Base-by-base conservation (phyloP, 2,329 filamentous ascomycete species). In the Rutstroemia sp. region DNA sequence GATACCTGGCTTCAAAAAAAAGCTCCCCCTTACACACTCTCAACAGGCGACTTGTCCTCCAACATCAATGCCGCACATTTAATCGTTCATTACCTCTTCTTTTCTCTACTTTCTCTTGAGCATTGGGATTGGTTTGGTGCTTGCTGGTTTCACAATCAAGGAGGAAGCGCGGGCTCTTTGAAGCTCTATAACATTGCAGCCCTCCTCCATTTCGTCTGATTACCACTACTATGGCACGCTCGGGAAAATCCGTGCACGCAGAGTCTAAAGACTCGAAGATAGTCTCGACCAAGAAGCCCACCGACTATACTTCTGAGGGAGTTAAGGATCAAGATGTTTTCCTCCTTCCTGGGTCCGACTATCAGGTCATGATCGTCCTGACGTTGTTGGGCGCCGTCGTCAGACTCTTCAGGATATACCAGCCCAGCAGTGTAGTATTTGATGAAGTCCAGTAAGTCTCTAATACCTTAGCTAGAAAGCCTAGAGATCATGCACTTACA, bases 361-460 rank as follows among this genome's bases (percentile, higher is more conserved):
- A 94, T 76, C 82, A 89, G 73, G 73, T 89, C 60, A 79, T 95
- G 71, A 75, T 83, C 19, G 74, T 80, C 51, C 73, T 97, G 63
- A 95, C 90, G 51, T 64, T 91, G 17, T 66, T 96, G 61, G 89
- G 88, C 51, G 80, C 87, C 55, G 75, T 86, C 63, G 89, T 99
- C 63, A 88, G 94, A 62, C 75, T 97, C 61, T 99, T 95, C 78
- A 86, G 90, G 69, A 96, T 99, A 75, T 96, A 95, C 72, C 90
- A 96, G 72, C 94, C 94, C 56, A 87, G 84, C 68, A 96, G 92
- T 68, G 94, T 99, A 60, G 94, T 99, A 64, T 99, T 99, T 72
- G 94, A 99, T 73, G 94, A 99, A 77, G 94, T 99, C 72, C 94
- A 99, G 91, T 96, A 83, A 72, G 90, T 84, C 48, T n/a, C 21